Evolutionary conservation across 148 eudicot species (phyloP), one percentile per base, ranked within the genome.

Genomic region (Silene latifolia): DNA sequence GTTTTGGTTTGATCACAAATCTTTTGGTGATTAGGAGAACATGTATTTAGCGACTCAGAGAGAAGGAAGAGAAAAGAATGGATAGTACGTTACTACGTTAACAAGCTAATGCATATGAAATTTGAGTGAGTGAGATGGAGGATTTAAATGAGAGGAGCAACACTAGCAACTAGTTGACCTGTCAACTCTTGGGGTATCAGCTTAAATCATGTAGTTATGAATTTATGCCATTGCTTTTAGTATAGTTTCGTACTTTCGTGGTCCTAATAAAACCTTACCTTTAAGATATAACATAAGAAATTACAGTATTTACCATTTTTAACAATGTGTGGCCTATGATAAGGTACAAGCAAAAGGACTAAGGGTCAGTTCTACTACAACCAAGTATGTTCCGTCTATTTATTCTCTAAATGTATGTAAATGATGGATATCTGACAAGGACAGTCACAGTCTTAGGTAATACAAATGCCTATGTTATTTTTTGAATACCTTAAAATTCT

Each of bases 61-160:
- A 46, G 64, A 57, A 75, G 32, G 20, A 54, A 61, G 20, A 17
- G 71, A 24, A 29, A 42, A 15, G 27, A 48, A 51, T 21, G 23
- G 51, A 46, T 8, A 21, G 47, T 18, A 21, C 66, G 27, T 48
- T 8, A 21, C 44, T 18, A 21, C 66, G 27, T 48, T 56, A 20
- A 54, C 32, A 29, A 21, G 63, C 47, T 69, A 51, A 46, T 53
- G 61, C 48, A 73, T 10, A 60, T 72, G 74, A 25, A 62, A 71
- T 65, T 76, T 67, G 23, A 59, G 77, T 67, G 18, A 68, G 58
- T 56, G 48, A 72, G 18, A 62, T 53, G 47, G 71, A 60, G 53
- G 80, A 14, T 53, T 72, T 81, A 77, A 72, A 76, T 81, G 63
- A 63, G 71, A 65, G 24, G 83, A 59, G 71, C 65, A 70, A 64